Base-by-base conservation (phyloP, 805 yeast genomes). In the Wickerhamomyces sydowiorum region DNA sequence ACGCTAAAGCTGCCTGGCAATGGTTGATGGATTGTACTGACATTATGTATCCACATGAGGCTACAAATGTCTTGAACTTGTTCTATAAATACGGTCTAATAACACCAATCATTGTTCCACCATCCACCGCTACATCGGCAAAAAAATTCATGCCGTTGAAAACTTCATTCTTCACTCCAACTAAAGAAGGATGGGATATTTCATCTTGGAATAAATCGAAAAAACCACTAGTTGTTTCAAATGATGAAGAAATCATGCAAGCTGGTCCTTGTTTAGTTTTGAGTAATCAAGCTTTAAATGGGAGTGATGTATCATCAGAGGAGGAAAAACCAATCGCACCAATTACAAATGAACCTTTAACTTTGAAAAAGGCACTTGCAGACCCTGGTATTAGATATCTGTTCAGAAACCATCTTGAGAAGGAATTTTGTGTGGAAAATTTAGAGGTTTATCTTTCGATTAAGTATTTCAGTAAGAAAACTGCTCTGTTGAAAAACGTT, bases 21-120 rank as follows among this genome's bases (percentile, higher is more conserved):
- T 91, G 96, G 96, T 54, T 91, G 7, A 72, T 83, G 77, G 98
- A 91, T 48, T 89, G 96, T 55, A 85, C 96, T 1, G 93, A 86
- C 53, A 67, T 82, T 1, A 58, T 80, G 49, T 70, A 70, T 39
- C 56, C 62, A 0, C 63, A 65, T 12, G 86, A 78, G 44, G 83
- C 87, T 0, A 54, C 66, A 0, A 72, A 72, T 19, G 61, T 83
- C 12, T 76, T 81, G 1, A 66, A 70, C 4, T 54, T 76, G 12
- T 72, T 85, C 43, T 47, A 75, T 29, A 70, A 67, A 37, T 51
- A 65, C 32, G 72, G 71, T 0, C 57, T 82, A 7, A 67, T 83
- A 20, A 61, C 62, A 17, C 75, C 80, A 0, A 66, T 77, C 6
- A 48, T 59, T 3, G 43, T 57, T 1, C 45, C 61, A 4, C 70